A percentile compares a stretch with the other conserved stretches of the same genome.
These are phyloP conservation scores for Aspergillus sclerotioniger DNA, from an alignment of 495 filamentous ascomycete species.

Conservation along the genomic window DNA sequence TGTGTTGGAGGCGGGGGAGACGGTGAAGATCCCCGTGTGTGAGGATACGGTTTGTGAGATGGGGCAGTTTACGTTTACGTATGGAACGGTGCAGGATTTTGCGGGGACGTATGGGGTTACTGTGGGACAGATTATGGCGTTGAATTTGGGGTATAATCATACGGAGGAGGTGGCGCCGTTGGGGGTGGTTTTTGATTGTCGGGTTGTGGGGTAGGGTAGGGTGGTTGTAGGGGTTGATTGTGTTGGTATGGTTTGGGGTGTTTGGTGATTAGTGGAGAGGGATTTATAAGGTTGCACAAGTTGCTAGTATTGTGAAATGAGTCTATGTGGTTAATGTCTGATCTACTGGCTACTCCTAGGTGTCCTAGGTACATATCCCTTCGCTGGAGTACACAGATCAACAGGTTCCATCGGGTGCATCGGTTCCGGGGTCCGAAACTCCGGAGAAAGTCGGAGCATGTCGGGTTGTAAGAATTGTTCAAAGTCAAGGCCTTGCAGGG, in stretches of 20 bases:
- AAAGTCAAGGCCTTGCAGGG: slow-evolving; percentile 35
- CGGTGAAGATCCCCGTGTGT: not conserved
- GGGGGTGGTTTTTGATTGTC: not conserved
- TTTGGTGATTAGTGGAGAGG: too few relatives aligned
- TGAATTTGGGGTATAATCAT: not conserved
- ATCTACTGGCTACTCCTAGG: too few relatives aligned
- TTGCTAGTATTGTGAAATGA: too few relatives aligned
- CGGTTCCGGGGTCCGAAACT: too few relatives aligned
- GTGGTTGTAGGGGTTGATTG: not conserved
- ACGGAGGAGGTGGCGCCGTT: not conserved
- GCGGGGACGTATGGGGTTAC: not conserved
- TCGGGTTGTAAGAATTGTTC: slow-evolving; percentile 33
- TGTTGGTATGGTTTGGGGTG: too few relatives aligned
- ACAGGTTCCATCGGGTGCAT: too few relatives aligned
- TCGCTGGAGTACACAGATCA: too few relatives aligned
- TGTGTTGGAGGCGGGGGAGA: not conserved
- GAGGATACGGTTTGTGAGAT: not conserved
- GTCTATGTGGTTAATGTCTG: too few relatives aligned
- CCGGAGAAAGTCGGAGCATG: not conserved
- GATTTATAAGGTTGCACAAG: too few relatives aligned
- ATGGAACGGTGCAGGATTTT: too few relatives aligned
- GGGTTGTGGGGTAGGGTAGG: not conserved
- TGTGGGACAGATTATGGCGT: not conserved
- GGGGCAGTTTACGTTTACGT: not conserved
- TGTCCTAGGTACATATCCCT: too few relatives aligned